Conservation (phyloP, 768 basidiomycete species). For the Lentinula boryana region DNA sequence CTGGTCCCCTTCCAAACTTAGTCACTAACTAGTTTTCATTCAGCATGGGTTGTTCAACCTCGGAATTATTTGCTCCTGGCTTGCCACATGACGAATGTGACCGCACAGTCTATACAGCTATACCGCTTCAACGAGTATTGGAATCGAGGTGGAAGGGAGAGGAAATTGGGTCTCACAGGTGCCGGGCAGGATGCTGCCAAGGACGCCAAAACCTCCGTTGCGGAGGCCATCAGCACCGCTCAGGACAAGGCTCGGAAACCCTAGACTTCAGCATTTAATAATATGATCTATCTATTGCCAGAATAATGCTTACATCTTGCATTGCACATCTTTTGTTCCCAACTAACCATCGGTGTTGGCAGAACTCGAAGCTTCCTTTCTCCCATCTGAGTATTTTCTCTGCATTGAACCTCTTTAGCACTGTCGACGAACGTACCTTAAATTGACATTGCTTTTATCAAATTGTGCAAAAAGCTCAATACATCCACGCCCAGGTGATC, state of each 20-base stretch:
- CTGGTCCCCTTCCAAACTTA: not conserved
- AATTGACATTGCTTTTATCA: not conserved
- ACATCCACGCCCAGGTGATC: not conserved
- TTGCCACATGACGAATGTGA: conserved; percentile 88
- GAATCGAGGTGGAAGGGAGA: conserved; percentile 83
- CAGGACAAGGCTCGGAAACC: conserved; percentile 33
- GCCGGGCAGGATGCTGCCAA: conserved; percentile 16
- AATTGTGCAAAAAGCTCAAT: not conserved
- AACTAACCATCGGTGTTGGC: not conserved
- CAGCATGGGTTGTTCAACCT: conserved; percentile 94
- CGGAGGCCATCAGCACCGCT: conserved; percentile 44
- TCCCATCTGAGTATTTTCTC: not conserved
- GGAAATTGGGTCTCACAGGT: conserved; percentile 40
- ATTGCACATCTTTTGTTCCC: not conserved
- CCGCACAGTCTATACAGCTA: conserved; percentile 82
- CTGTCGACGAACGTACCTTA: too few species aligned
- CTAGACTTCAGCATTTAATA: not conserved
- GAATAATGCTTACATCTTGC: not conserved
- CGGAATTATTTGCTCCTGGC: conserved; percentile 95
- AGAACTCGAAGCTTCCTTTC: not conserved
- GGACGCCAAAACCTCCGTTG: conserved; percentile 35
- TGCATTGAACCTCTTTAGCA: not conserved
- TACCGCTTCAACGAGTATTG: conserved; percentile 87
- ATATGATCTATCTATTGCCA: not conserved
- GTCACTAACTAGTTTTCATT: conserved; percentile 3